A percentile compares a stretch with the other conserved stretches of the same genome.
phyloP scores from a whole-genome alignment of 768 basidiomycete species.

The Rhodotorula diobovata region DNA sequence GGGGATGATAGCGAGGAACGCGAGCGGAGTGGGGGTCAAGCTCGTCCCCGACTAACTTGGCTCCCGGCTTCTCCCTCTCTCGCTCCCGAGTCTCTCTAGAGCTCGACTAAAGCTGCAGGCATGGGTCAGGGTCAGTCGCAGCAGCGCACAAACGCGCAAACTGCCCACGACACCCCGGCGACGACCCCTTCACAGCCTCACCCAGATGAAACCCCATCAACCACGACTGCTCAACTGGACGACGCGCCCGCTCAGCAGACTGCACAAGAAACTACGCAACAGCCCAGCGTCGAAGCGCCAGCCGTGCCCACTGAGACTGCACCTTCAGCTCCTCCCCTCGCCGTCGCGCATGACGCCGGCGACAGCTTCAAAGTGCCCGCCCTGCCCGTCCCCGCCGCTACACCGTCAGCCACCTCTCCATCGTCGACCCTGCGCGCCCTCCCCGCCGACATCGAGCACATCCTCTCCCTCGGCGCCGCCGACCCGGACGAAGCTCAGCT shows the following conservation, averaged over 20 bases:
- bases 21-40: too few relatives aligned
- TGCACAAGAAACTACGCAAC: neutral
- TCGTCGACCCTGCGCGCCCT: slow-evolving; percentile 20
- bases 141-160: neutral
- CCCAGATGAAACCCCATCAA: neutral
- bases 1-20: too few relatives aligned
- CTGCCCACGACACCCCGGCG: neutral
- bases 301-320: neutral
- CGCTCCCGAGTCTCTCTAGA: neutral
- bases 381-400: neutral
- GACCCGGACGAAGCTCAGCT: slow-evolving; percentile 21
- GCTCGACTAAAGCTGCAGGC: neutral
- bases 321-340: neutral
- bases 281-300: neutral
- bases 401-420: slow-evolving; percentile 3
- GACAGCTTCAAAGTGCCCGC: slow-evolving; percentile 35
- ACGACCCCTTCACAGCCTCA: neutral
- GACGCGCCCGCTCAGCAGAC: neutral
- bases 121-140: slow-evolving; percentile 5
- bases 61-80: neutral
- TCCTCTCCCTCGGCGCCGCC: slow-evolving; percentile 34
- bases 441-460: slow-evolving; percentile 37
- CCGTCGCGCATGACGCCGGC: neutral
- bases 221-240: rapidly evolving
- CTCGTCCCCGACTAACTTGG: neutral